Conservation (phyloP, 345 rosid species). For the Excoecaria cochinchinensis region DNA sequence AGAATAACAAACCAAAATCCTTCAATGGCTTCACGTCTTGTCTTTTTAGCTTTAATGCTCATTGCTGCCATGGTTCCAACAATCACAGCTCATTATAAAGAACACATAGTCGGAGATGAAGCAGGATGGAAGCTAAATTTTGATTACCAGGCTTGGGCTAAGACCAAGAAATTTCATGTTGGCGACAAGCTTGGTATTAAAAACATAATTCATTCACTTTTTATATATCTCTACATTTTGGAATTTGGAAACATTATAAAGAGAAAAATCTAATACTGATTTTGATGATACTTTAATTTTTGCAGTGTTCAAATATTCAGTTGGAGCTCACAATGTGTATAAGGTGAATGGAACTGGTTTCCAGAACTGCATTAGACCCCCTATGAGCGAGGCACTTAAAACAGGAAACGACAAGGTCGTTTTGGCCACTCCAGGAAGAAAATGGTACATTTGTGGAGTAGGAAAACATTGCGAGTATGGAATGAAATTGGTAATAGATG, state of each 20-base stretch:
- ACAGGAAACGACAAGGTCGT: slow-evolving; percentile 15
- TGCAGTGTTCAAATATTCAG: slow-evolving; percentile 30
- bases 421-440: slow-evolving; percentile 17
- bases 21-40: slow-evolving; percentile 30
- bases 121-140: slow-evolving; percentile 31
- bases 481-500: not conserved
- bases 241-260: no score
- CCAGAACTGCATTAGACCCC: slow-evolving; percentile 22
- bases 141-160: slow-evolving; percentile 37
- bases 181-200: slow-evolving; percentile 37
- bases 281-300: not conserved
- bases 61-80: slow-evolving; percentile 19
- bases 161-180: slow-evolving; percentile 24
- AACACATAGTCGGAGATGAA: slow-evolving; percentile 36
- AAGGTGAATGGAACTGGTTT: slow-evolving; percentile 33
- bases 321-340: slow-evolving; percentile 19
- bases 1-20: not conserved
- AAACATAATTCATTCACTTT: no score
- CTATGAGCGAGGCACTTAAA: not conserved
- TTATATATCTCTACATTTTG: no score
- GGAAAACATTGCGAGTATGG: slow-evolving; percentile 10
- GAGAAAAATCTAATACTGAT: no score
- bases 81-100: slow-evolving; percentile 13
- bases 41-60: slow-evolving; percentile 2
- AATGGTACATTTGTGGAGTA: slow-evolving; percentile 24